Conservation (phyloP, 2,329 filamentous ascomycete genomes). For the Nemania diffusa region DNA sequence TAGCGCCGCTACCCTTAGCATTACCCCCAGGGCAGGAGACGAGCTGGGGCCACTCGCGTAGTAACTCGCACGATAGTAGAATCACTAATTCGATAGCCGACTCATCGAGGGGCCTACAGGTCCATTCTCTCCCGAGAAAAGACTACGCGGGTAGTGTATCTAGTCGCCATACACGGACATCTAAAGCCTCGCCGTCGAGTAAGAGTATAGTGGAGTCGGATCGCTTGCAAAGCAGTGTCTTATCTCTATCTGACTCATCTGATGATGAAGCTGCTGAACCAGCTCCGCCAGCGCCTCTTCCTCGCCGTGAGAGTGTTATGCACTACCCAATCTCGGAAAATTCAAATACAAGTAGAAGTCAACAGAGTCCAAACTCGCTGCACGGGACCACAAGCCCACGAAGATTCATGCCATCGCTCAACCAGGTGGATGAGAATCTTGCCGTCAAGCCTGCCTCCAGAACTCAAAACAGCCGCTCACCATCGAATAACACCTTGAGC, state of each 20-base stretch:
- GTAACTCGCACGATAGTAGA: slow-evolving; percentile 44
- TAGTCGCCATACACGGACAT: slow-evolving; percentile 65
- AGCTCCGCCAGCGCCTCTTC: slow-evolving; percentile 49
- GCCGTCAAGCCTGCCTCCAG: slow-evolving; percentile 51
- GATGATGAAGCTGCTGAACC: slow-evolving; percentile 57
- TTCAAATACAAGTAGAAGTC: slow-evolving; percentile 11
- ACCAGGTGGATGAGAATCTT: slow-evolving; percentile 56
- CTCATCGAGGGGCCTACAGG: slow-evolving; percentile 43
- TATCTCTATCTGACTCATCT: slow-evolving; percentile 63
- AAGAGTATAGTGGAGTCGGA: slow-evolving; percentile 62
- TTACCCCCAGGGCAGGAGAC: slow-evolving; percentile 32
- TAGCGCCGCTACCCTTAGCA: slow-evolving; percentile 41
- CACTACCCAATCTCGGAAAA: slow-evolving; percentile 37
- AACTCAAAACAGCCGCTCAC: slow-evolving; percentile 35
- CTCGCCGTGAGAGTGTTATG: slow-evolving; percentile 46
- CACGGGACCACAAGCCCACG: slow-evolving; percentile 12
- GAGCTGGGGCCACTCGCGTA: slow-evolving; percentile 42
- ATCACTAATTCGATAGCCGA: slow-evolving; percentile 44
- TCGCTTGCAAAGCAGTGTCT: slow-evolving; percentile 64
- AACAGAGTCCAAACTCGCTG: slow-evolving; percentile 17
- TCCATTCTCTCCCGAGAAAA: slow-evolving; percentile 46
- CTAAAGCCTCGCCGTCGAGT: slow-evolving; percentile 62
- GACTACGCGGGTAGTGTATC: slow-evolving; percentile 64
- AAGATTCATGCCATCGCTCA: slow-evolving; percentile 51
- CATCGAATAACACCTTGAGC: slow-evolving; percentile 40